Evolutionary conservation across 495 filamentous ascomycete genomes (phyloP).

Genomic region (Penicillium silybi): DNA sequence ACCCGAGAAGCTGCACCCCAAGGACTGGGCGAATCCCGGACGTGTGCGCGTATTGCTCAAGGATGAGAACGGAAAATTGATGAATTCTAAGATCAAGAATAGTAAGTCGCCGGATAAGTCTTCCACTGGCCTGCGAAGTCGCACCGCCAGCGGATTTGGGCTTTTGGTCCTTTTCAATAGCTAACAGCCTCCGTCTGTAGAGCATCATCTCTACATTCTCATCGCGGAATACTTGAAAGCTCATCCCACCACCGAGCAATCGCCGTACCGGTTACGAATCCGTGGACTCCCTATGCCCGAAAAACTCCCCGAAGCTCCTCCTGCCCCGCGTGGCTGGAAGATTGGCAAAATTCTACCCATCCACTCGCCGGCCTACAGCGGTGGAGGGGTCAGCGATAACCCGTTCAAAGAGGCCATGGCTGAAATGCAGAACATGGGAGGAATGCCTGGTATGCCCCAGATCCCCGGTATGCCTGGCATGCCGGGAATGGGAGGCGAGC

Average conservation of each 20-base stretch:
- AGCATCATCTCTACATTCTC: slow-evolving; percentile 80
- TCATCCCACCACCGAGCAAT: slow-evolving; percentile 71
- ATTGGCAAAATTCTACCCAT: slow-evolving; percentile 77
- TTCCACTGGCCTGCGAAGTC: not conserved
- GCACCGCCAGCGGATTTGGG: not conserved
- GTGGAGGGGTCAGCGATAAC: slow-evolving; percentile 93
- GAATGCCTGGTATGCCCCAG: slow-evolving; percentile 49
- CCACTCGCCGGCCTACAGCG: slow-evolving; percentile 82
- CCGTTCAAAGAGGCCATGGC: slow-evolving; percentile 97
- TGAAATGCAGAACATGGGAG: slow-evolving; percentile 69
- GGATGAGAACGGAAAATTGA: slow-evolving; percentile 43
- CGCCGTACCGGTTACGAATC: slow-evolving; percentile 61
- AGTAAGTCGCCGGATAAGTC: slow-evolving; percentile 47
- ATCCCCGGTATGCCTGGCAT: slow-evolving; percentile 43
- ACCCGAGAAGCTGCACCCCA: slow-evolving; percentile 86
- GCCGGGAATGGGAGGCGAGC: slow-evolving; percentile 29
- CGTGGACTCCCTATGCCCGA: slow-evolving; percentile 61
- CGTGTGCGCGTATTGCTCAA: slow-evolving; percentile 77
- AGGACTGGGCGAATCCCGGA: slow-evolving; percentile 96
- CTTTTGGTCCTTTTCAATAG: not conserved
- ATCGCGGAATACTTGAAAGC: slow-evolving; percentile 68
- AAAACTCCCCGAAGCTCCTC: slow-evolving; percentile 64
- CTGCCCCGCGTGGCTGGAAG: slow-evolving; percentile 90
- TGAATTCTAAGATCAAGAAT: slow-evolving; percentile 63
- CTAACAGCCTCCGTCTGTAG: slow-evolving; percentile 28